A percentile compares a stretch with the other conserved stretches of the same genome.
These are phyloP conservation scores for Spatholobus suberectus DNA, from an alignment of 306 rosid species.

Conservation along the genomic window DNA sequence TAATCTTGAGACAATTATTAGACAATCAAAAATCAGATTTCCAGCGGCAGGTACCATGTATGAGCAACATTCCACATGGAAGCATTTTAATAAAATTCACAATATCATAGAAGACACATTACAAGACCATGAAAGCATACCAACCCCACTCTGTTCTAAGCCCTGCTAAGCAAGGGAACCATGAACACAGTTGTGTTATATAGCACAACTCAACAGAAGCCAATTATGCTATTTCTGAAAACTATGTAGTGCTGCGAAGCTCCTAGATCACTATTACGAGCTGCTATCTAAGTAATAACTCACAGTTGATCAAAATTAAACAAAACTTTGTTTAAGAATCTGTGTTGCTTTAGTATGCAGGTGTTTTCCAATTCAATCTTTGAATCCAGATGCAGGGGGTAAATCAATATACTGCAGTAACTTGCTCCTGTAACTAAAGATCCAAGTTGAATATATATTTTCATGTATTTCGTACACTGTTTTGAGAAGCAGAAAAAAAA, in stretches of 20 bases:
- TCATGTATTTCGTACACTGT: background rate
- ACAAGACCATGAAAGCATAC: slow-evolving; percentile 4
- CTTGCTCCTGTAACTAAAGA: background rate
- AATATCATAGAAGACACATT: background rate
- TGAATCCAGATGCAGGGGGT: background rate
- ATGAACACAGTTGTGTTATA: background rate
- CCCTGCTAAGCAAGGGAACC: background rate
- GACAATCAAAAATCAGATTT: background rate
- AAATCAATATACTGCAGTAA: background rate
- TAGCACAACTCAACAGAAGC: background rate
- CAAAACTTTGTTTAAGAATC: background rate
- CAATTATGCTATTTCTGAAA: background rate
- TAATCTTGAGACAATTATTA: background rate
- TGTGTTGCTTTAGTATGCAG: slow-evolving; percentile 2
- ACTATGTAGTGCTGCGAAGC: background rate
- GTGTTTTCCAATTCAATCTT: background rate
- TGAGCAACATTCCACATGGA: background rate
- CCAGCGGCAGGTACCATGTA: background rate
- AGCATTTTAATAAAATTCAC: background rate
- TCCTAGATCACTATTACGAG: background rate
- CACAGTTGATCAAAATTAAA: background rate
- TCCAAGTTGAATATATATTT: background rate
- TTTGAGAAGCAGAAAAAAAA: background rate
- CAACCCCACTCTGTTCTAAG: background rate
- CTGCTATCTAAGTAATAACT: background rate